Base-by-base conservation (phyloP, 257 asterid genomes). In the Solanum chmielewskii region DNA sequence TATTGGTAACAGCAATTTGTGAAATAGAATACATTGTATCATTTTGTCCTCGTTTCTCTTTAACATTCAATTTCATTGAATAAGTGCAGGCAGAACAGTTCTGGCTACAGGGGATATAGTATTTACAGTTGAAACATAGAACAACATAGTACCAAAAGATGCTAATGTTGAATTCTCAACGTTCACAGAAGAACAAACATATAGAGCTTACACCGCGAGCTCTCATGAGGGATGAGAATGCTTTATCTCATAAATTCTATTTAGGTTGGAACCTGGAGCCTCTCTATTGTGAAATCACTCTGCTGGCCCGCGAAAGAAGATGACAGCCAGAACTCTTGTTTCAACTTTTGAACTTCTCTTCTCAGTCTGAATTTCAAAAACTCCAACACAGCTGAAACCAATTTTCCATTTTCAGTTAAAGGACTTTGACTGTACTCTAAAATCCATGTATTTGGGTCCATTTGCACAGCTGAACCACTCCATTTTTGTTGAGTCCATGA, bases 381-480 rank as follows among this genome's bases (percentile, higher is more conserved):
- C 82, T 93, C 88, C 23, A 92, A 11, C 14, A 82, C 76, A 59
- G 93, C 92, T 41, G 98, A 93, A 87, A 92, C 52, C 56, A 92
- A 87, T 78, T 91, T 91, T 42, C 91, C 31, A 49, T 94, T 94
- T 71, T 94, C 94, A 86, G 88, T 25, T 4, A 95, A 52, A 76
- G 91, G 87, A 56, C 92, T 88, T 64, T 41, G 93, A 85, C 84
- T 90, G 88, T 97, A 94, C 89, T 97, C 98, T 31, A 95, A 86
- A 33, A 97, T 91, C 99, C 99, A 97, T 41, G 99, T 97, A 44
- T 93, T 91, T 0, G 96, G 93, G 90, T 95, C 98, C 29, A 95
- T 86, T 70, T 94, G 98, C 84, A 95, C 94, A 3, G 90, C 93
- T 1, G 96, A 93, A 27, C 95, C 92, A 84, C 94, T 90, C 99